Conservation (phyloP, 805 yeast species). For the Saccharomycopsis lassenensis region DNA sequence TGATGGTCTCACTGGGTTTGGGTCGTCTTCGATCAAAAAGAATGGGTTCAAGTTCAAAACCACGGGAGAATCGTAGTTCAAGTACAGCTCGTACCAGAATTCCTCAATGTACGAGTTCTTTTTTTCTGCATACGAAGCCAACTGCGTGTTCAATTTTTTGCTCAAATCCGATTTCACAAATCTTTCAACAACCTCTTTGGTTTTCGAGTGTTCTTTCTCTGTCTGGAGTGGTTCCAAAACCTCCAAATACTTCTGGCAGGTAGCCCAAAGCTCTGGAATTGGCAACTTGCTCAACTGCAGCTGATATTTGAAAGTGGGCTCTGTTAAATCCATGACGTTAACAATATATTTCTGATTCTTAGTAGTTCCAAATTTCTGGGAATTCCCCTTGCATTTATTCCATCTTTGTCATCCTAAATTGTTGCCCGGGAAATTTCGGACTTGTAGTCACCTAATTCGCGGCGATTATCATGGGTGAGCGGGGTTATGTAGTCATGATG, state of each 20-base stretch:
- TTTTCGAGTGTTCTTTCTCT: conserved; percentile 51
- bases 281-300: conserved; percentile 56
- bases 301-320: conserved; percentile 49
- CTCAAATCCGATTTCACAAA: conserved; percentile 43
- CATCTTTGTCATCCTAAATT: too few relatives aligned
- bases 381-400: too few relatives aligned
- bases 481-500: too few relatives aligned
- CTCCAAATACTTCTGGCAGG: conserved; percentile 54
- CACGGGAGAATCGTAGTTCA: conserved; percentile 80
- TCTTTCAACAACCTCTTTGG: conserved; percentile 44
- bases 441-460: too few relatives aligned
- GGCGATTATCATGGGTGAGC: too few relatives aligned
- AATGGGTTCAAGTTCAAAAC: conserved; percentile 89
- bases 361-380: too few relatives aligned
- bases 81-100: conserved; percentile 87
- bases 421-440: too few relatives aligned
- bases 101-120: conserved; percentile 82
- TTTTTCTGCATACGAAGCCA: conserved; percentile 49
- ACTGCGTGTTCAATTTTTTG: conserved; percentile 48
- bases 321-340: too few relatives aligned
- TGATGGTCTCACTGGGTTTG: conserved; percentile 30
- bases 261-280: conserved; percentile 61
- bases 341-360: too few relatives aligned
- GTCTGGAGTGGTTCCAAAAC: conserved; percentile 76
- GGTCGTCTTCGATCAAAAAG: conserved; percentile 84